These are phyloP conservation scores for Mycena amicta DNA, from an alignment of 768 basidiomycete species.

Conservation along the genomic window DNA sequence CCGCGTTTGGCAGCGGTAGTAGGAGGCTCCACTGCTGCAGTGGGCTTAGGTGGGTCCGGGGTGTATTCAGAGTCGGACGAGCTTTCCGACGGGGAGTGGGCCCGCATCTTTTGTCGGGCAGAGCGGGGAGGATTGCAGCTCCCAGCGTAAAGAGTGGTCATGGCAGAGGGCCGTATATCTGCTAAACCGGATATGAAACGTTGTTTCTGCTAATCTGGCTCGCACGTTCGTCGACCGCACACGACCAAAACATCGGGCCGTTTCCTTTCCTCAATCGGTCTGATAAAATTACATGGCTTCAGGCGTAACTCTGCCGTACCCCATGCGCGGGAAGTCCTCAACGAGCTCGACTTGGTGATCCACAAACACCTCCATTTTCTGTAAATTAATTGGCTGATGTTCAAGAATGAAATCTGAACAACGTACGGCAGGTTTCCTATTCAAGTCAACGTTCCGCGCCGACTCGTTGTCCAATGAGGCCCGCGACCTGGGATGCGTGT, in stretches of 20 bases:
- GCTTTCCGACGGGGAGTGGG: slow-evolving; percentile 45
- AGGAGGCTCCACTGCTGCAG: slow-evolving; percentile 22
- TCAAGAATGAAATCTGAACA: no score
- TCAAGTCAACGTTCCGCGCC: no score
- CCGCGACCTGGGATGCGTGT: no score
- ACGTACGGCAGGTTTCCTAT: no score
- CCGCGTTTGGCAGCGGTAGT: slow-evolving; percentile 55
- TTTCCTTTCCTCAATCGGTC: not conserved
- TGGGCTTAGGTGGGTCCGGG: slow-evolving; percentile 29
- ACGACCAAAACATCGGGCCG: not conserved
- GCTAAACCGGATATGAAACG: no score
- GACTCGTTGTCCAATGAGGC: no score
- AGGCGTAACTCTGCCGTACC: no score
- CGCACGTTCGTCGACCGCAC: slow-evolving; percentile 9
- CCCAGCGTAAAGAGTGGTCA: slow-evolving; percentile 16
- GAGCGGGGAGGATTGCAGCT: slow-evolving; percentile 19
- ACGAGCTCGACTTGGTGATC: no score
- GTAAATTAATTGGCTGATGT: no score
- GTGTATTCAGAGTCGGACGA: slow-evolving; percentile 57
- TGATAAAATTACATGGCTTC: slow-evolving; percentile 12
- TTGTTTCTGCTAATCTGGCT: slow-evolving; percentile 15
- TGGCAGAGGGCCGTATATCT: no score
- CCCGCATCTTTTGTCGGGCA: slow-evolving; percentile 14
- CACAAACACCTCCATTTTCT: no score
- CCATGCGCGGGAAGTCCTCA: no score